Evolutionary conservation across 306 rosid genomes (phyloP).

Genomic region (Neltuma alba): DNA sequence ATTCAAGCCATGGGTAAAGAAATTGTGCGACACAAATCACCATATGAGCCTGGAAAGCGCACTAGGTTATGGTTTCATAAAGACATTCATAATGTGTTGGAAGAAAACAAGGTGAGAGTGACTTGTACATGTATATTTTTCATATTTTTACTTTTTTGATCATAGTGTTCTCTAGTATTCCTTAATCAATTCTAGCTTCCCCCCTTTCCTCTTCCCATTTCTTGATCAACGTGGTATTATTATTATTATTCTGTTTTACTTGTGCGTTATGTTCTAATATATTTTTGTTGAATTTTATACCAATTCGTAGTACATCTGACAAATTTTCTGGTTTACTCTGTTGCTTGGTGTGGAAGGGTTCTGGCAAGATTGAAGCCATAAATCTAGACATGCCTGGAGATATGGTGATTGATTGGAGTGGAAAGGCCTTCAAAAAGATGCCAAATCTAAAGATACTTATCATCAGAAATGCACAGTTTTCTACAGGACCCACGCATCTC

Average conservation of each 20-base stretch:
- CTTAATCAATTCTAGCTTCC: too few relatives aligned
- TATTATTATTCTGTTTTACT: too few relatives aligned
- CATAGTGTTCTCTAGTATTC: too few relatives aligned
- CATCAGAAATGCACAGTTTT: background rate
- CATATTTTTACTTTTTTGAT: too few relatives aligned
- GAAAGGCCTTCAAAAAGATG: background rate
- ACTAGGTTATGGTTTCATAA: constrained; percentile 37
- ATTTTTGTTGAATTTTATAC: too few relatives aligned
- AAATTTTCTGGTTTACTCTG: background rate
- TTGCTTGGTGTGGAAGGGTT: background rate
- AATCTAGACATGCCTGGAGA: background rate
- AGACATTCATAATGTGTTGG: constrained; percentile 19
- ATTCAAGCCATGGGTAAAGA: constrained; percentile 38
- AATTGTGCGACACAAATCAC: constrained; percentile 25
- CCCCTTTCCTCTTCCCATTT: background rate
- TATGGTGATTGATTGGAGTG: background rate
- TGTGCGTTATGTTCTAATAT: too few relatives aligned
- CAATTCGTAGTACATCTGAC: background rate
- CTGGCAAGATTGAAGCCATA: background rate
- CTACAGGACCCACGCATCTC: background rate
- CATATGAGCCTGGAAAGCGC: background rate
- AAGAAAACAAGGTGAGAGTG: background rate
- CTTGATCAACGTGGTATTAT: too few relatives aligned
- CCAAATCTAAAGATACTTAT: background rate
- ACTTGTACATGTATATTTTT: too few relatives aligned